These are phyloP conservation scores for Pseudoscleropodium purum DNA, from an alignment of 225 moss, liverwort and hornwort genomes.

Conservation along the genomic window DNA sequence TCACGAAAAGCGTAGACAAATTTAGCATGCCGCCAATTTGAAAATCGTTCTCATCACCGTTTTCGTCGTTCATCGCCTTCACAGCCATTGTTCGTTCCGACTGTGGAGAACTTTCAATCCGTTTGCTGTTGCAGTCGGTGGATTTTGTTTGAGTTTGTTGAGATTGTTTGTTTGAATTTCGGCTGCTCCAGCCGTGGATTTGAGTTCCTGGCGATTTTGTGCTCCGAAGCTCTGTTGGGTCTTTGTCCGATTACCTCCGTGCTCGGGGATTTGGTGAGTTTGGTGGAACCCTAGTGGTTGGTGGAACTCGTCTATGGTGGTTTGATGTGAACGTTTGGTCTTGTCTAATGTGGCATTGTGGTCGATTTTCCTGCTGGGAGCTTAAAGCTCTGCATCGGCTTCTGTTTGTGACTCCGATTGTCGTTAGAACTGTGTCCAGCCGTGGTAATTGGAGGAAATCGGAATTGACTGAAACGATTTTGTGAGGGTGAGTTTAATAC, in stretches of 20 bases:
- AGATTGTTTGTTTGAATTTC: not conserved
- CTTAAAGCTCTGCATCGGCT: not conserved
- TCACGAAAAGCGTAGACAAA: not conserved
- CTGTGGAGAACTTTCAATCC: not conserved
- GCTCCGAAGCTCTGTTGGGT: not conserved
- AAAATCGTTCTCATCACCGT: not conserved
- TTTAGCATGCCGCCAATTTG: slow-evolving; percentile 11
- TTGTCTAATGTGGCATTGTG: not conserved
- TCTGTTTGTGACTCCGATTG: not conserved
- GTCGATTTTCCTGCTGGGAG: not conserved
- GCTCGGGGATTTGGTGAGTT: not conserved
- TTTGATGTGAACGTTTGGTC: not conserved
- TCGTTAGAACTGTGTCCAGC: not conserved
- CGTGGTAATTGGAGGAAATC: not conserved
- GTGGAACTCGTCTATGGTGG: not conserved
- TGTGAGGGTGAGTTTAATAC: not conserved
- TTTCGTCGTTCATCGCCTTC: not conserved
- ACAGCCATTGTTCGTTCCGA: not conserved
- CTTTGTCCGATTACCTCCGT: not conserved
- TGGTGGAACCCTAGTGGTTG: slow-evolving; percentile 17
- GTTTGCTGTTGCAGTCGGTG: not conserved
- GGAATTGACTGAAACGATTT: not conserved
- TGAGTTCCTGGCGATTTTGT: not conserved
- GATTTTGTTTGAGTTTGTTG: not conserved
- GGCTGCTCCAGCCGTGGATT: not conserved